Evolutionary conservation across 306 rosid species (phyloP), one percentile per base, ranked within the genome.

Genomic region (Gastrolobium bilobum): DNA sequence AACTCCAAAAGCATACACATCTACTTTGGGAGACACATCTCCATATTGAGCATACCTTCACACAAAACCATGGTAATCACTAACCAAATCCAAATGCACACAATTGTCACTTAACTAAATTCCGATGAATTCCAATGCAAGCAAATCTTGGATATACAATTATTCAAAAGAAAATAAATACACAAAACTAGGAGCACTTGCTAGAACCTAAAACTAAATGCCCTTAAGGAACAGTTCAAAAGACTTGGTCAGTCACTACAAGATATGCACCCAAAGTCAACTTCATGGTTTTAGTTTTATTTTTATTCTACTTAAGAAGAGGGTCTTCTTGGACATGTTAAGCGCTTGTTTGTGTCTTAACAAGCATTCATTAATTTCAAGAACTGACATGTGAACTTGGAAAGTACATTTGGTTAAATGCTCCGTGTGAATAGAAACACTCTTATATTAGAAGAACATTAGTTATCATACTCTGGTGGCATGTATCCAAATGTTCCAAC

Each of bases 401-500:
- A n/a, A 71, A 69, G 37, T 34, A 29, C 52, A 53, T 4, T 68
- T 56, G 59, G 51, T 14, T 48, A 60, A 59, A 75, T 47, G 68
- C 14, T 65, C 77, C 33, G 30, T 40, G 65, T 31, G 46, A 76
- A 29, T 3, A 59, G 33, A 46, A 52, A 54, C 5, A 30, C 15
- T 60, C 14, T 51, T 43, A 62, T 73, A 33, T 30, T 68, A 9
- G 61, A 39, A 52, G 30, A 47, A 34, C 0, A 81, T 43, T 66
- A 20, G 48, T 13, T 39, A 43, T 71, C 93, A 73, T 90, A 95
- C 99, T 95, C 99, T 0, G 99, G 99, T 3, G 99, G 98, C 98
- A 95, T 92, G 84, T 95, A 95, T 86, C 98, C 98, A 79, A 95
- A 95, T 57, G 99, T 95, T 66, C 99, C 99, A 72, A 93, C 98